Conservation (phyloP, 73 alveolate species). For the Breviolum minutum region DNA sequence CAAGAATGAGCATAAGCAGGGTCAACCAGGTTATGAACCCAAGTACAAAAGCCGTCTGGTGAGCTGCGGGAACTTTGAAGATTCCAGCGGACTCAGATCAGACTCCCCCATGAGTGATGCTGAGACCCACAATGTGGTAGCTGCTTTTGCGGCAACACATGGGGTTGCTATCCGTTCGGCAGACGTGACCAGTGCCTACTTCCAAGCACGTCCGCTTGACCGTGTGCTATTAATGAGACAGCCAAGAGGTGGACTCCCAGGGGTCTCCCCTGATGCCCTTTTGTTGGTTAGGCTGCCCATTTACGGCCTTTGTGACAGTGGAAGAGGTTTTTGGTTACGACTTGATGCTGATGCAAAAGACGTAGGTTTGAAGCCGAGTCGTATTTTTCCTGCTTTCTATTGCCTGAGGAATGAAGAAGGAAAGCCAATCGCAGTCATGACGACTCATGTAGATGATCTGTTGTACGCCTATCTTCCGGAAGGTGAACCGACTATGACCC, state of each 20-base stretch:
- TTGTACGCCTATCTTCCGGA: neutral
- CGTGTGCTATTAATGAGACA: slow-evolving; percentile 11
- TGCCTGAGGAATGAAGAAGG: neutral
- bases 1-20: neutral
- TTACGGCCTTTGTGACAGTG: neutral
- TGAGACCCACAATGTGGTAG: neutral
- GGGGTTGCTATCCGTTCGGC: neutral
- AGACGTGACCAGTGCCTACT: slow-evolving; percentile 19
- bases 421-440: neutral
- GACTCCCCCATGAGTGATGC: slow-evolving; percentile 5
- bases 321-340: neutral
- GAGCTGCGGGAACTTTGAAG: slow-evolving; percentile 14
- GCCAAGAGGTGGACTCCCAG: slow-evolving; percentile 26
- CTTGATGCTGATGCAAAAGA: neutral
- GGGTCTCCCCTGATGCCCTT: neutral
- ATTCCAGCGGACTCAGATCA: neutral
- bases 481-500: neutral
- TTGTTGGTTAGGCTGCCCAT: neutral
- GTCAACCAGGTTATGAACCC: neutral
- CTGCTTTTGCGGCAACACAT: neutral
- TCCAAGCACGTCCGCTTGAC: neutral
- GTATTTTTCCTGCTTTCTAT: slow-evolving; percentile 6
- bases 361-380: neutral
- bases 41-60: neutral
- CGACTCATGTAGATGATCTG: slow-evolving; percentile 43